A percentile compares a stretch with the other conserved stretches of the same genome.
Evolutionary conservation across 257 asterid genomes (phyloP).

Genomic region (Solanum pinnatisectum): DNA sequence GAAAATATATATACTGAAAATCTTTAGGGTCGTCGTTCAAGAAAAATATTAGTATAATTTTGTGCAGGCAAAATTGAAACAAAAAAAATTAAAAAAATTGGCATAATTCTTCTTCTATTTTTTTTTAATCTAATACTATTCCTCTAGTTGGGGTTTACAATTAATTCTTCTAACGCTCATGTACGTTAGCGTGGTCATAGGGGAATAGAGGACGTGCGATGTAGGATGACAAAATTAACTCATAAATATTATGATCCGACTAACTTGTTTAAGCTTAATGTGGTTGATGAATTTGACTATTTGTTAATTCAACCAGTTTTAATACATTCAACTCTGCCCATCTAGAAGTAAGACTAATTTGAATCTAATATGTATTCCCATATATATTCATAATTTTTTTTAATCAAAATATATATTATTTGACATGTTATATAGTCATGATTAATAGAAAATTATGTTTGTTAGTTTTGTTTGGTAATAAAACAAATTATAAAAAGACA

Average conservation of each 20-base stretch:
- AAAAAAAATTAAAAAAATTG: not conserved
- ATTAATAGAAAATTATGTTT: not conserved
- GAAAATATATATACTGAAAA: not conserved
- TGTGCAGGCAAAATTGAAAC: not conserved
- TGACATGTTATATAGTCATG: not conserved
- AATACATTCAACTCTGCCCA: not conserved
- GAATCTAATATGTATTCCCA: not conserved
- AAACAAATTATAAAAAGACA: not conserved
- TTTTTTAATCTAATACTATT: not conserved
- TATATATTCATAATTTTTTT: not conserved
- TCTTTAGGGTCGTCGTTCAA: not conserved
- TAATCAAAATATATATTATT: not conserved
- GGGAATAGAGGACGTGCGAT: not conserved
- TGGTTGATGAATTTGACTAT: not conserved
- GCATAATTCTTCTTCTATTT: not conserved
- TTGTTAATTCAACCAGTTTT: not conserved
- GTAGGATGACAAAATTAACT: not conserved
- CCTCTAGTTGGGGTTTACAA: not conserved
- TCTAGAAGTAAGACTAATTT: not conserved
- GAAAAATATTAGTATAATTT: not conserved
- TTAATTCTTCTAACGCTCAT: not conserved
- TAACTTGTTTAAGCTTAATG: rapidly evolving
- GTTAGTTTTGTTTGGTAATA: not conserved
- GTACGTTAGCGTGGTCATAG: not conserved
- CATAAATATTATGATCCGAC: not conserved